A percentile compares a stretch with the other conserved stretches of the same genome.
Evolutionary conservation across 2,329 filamentous ascomycete species (phyloP).

Genomic region (Bipolaris bicolor): DNA sequence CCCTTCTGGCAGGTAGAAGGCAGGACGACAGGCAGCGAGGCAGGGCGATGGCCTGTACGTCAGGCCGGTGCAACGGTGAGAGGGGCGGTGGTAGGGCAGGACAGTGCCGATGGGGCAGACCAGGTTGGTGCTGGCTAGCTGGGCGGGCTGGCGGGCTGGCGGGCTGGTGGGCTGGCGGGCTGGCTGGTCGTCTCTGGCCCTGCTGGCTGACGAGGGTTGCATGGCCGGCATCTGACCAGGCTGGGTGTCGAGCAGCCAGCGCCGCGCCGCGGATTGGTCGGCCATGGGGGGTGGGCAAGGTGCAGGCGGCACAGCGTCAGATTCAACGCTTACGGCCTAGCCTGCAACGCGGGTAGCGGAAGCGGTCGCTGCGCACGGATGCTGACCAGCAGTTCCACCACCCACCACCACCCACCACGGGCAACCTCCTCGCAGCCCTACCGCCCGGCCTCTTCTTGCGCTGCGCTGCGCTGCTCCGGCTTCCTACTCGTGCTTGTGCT

Average conservation of each 20-base stretch:
- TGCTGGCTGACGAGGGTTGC: constrained; percentile 12
- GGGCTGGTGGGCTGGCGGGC: not conserved
- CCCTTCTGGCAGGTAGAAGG: constrained; percentile 22
- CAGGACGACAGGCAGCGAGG: not conserved
- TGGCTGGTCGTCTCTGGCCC: not conserved
- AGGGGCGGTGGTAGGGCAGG: constrained; percentile 22
- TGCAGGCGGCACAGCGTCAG: constrained; percentile 17
- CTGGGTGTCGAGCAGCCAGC: constrained; percentile 13
- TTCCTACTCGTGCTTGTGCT: not conserved
- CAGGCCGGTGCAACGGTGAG: constrained; percentile 6
- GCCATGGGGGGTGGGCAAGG: constrained; percentile 1
- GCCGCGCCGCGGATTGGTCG: constrained; percentile 2
- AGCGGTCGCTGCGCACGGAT: constrained; percentile 12
- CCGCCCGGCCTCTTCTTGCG: not conserved
- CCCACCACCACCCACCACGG: not conserved
- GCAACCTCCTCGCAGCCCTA: constrained; percentile 29
- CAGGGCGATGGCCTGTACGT: constrained; percentile 24
- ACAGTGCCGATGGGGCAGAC: constrained; percentile 15
- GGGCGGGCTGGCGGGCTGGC: constrained; percentile 1
- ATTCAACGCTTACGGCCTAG: constrained; percentile 4
- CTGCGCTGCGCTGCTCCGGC: too few species aligned
- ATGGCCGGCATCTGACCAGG: constrained; percentile 6
- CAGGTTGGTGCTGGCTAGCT: not conserved
- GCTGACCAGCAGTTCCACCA: constrained; percentile 1
- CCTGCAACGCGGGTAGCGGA: constrained; percentile 23